Evolutionary conservation across 306 rosid genomes (phyloP), one percentile per base, ranked within the genome.

Genomic region (Vigna trinervia): DNA sequence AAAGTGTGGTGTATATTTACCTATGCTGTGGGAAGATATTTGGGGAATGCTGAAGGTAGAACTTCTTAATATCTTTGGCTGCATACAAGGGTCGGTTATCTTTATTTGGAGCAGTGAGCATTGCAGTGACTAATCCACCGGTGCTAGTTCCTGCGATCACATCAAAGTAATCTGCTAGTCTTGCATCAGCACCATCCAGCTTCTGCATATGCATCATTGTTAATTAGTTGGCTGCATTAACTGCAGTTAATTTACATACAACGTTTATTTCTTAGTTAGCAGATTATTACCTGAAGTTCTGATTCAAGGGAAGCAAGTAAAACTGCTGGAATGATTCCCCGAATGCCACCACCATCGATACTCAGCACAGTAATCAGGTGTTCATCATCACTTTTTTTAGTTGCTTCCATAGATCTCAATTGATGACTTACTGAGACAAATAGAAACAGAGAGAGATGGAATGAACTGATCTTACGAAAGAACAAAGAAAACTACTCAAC

Each of bases 81-180:
- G 89, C 86, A 62, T 71, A 88, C 11, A 90, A 0, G 23, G 96
- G 96, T 56, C 91, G 84, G n/a, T 87, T 88, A 1, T 90, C 82
- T 28, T 87, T 82, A 46, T 90, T 70, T 15, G 93, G 96, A 11
- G 93, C 63, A 10, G 93, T 71, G 5, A 90, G 77, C 91, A 90
- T 90, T 43, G 91, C 81, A 5, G 93, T 85, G 39, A 90, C 85
- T 58, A 90, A 80, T 30, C 96, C 96, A 0, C 96, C 93, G 0
- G 96, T 90, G 56, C 96, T 90, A 41, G 93, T 90, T 50, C 93
- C 96, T 1, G 93, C 58, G 43, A 90, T 82, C 58, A 90, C 96
- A 19, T 90, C 90, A 78, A 90, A 87, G 51, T 90, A 90, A 17
- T 90, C 93, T 1, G 87, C 91, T 0, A 88, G 41, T 57, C 96